A percentile compares a stretch with the other conserved stretches of the same genome.
Evolutionary conservation across 116 monocot species (phyloP).

Genomic region (Thalassia testudinum): DNA sequence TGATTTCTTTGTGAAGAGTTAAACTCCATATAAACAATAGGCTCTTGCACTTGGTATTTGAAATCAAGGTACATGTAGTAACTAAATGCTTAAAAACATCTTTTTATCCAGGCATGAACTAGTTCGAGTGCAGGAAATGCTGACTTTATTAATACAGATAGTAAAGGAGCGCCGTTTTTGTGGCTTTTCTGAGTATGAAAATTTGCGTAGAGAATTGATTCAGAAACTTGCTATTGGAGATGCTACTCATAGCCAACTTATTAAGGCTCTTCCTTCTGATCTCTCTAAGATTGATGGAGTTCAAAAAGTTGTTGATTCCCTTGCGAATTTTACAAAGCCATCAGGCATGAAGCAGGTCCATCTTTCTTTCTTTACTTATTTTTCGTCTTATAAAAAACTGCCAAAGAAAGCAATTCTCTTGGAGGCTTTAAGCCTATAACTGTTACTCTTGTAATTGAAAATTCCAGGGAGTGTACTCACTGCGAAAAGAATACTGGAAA

Average conservation of each 20-base stretch:
- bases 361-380: neutral
- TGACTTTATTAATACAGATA: slow-evolving; percentile 77
- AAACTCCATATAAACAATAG: no score
- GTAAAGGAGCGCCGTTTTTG: slow-evolving; percentile 84
- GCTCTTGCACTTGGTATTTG: no score
- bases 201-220: slow-evolving; percentile 72
- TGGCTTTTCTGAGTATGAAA: slow-evolving; percentile 50
- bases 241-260: slow-evolving; percentile 86
- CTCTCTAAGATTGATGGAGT: slow-evolving; percentile 54
- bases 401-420: no score
- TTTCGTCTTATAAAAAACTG: neutral
- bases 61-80: neutral
- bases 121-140: slow-evolving; percentile 80
- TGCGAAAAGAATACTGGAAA: slow-evolving; percentile 62
- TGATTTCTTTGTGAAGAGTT: no score
- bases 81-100: neutral
- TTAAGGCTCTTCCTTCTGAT: slow-evolving; percentile 65
- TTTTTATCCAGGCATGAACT: slow-evolving; percentile 56
- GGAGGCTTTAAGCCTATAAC: no score
- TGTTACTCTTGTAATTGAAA: neutral
- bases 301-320: slow-evolving; percentile 43
- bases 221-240: slow-evolving; percentile 60
- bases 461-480: slow-evolving; percentile 76
- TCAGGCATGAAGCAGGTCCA: slow-evolving; percentile 84
- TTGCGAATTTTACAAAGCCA: slow-evolving; percentile 71